Evolutionary conservation across 257 asterid genomes (phyloP).

Genomic region (Solanum commersonii): DNA sequence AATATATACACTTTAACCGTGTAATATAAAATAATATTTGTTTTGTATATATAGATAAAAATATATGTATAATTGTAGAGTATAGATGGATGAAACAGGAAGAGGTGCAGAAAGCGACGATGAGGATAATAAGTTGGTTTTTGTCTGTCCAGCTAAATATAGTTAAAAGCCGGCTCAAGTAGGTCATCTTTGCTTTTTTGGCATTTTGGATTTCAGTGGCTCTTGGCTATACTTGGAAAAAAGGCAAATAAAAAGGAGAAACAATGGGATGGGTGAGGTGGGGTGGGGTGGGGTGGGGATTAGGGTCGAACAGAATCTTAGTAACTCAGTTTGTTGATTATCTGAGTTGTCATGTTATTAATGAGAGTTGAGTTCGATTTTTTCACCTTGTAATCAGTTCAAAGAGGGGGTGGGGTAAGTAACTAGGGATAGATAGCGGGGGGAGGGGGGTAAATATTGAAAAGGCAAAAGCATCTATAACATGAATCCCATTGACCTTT

Average conservation of each 20-base stretch:
- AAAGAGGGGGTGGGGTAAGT: neutral
- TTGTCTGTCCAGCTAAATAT: constrained; percentile 87
- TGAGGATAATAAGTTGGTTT: constrained; percentile 69
- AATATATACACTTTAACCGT: neutral
- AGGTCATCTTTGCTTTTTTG: constrained; percentile 76
- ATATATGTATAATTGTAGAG: neutral
- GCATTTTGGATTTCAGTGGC: constrained; percentile 46
- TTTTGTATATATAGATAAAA: neutral
- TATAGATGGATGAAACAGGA: too few species aligned
- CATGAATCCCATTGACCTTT: constrained; percentile 38
- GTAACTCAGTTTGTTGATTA: neutral
- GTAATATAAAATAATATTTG: too few species aligned
- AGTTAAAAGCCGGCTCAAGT: constrained; percentile 90
- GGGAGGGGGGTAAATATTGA: neutral
- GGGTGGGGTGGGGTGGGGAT: too few species aligned
- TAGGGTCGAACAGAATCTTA: neutral
- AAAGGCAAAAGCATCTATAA: constrained; percentile 35
- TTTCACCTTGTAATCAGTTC: too few species aligned
- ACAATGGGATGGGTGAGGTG: too few species aligned
- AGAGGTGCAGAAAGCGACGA: constrained; percentile 49
- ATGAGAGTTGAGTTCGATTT: neutral
- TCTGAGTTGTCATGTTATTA: neutral
- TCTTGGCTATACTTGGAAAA: constrained; percentile 9
- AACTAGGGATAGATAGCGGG: neutral
- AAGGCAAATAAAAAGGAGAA: neutral